Conservation (phyloP, 768 basidiomycete genomes). For the Mycena vulgaris region DNA sequence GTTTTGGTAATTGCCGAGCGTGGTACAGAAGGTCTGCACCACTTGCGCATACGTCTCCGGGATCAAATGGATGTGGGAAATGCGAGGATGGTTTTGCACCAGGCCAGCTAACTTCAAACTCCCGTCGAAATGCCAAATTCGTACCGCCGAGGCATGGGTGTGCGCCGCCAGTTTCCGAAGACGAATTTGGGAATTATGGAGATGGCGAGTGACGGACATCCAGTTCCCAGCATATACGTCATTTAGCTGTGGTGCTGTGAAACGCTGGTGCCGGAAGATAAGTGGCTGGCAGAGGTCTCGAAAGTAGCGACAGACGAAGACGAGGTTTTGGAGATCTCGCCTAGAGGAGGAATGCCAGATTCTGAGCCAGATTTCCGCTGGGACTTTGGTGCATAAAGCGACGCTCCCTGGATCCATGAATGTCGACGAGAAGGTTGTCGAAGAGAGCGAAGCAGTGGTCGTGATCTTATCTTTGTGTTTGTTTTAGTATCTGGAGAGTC, state of each 20-base stretch:
- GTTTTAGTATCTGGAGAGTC: too few species aligned
- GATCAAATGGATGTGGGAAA: background rate
- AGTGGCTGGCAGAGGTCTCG: background rate
- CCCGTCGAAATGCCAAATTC: background rate
- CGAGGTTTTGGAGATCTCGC: background rate
- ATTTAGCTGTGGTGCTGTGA: background rate
- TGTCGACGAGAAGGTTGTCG: background rate
- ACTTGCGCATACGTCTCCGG: background rate
- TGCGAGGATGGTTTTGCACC: background rate
- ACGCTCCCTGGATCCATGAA: background rate
- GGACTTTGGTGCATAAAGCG: background rate
- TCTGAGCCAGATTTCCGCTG: background rate
- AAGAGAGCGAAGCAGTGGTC: too few species aligned
- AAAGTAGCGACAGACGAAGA: background rate
- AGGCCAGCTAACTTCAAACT: background rate
- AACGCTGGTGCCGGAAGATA: background rate
- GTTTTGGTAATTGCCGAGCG: background rate
- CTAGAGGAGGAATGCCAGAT: background rate
- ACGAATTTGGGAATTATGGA: background rate
- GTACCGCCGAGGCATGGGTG: background rate
- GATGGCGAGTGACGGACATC: background rate
- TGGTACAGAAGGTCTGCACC: background rate
- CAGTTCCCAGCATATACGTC: background rate
- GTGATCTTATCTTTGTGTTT: too few species aligned
- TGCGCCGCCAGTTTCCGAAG: background rate